phyloP scores from a whole-genome alignment of 306 rosid genomes.

The Quercus alba region DNA sequence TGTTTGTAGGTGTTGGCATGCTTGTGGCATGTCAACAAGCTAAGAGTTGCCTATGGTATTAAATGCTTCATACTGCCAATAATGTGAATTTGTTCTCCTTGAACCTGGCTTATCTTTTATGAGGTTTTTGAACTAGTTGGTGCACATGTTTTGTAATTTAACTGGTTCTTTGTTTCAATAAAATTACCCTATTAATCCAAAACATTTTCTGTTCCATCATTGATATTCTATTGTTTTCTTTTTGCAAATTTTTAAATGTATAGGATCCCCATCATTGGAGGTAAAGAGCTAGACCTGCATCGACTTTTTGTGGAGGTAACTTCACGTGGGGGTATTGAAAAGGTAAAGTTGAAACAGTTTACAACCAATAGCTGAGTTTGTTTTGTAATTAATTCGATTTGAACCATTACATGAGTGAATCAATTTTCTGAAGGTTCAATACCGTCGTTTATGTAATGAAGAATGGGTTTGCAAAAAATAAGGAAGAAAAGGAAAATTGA shows the following conservation, averaged over 20 bases:
- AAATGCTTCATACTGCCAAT: neutral
- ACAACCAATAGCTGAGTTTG: neutral
- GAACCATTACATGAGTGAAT: neutral
- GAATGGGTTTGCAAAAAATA: too few species aligned
- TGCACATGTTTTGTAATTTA: too few species aligned
- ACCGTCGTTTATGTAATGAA: neutral
- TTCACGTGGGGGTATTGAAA: constrained; percentile 73
- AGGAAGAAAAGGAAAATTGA: too few species aligned
- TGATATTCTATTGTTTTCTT: constrained; percentile 1
- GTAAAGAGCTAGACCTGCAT: constrained; percentile 78
- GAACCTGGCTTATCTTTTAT: neutral
- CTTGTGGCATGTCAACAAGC: neutral
- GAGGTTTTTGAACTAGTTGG: neutral
- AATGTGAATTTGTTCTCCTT: neutral
- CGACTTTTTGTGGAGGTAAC: constrained; percentile 77
- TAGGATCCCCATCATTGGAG: constrained; percentile 86
- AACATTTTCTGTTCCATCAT: neutral
- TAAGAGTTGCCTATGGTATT: neutral
- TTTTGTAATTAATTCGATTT: neutral
- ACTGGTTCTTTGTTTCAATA: too few species aligned
- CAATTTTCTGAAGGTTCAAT: neutral
- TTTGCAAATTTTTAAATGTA: constrained; percentile 3
- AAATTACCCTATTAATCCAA: too few species aligned
- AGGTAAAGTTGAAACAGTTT: constrained; percentile 40
- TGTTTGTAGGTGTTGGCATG: neutral